Conservation (phyloP, 2,329 filamentous ascomycete genomes). For the Pyrenophora seminiperda region DNA sequence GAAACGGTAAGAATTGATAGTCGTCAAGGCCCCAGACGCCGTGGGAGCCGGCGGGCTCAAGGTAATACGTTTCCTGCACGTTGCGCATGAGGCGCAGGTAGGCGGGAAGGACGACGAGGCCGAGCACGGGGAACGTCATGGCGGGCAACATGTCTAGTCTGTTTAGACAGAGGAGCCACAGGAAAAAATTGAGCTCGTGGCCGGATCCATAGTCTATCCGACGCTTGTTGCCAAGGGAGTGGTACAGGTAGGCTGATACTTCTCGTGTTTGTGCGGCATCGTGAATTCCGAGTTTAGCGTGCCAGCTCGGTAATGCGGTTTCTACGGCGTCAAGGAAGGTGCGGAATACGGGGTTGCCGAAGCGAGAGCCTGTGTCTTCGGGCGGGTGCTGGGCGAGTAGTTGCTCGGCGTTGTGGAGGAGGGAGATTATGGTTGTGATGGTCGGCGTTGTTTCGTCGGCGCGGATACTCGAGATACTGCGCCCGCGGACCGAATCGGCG, state of each 20-base stretch:
- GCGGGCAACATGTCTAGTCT: conserved; percentile 70
- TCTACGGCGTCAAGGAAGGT: conserved; percentile 73
- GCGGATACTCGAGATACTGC: conserved; percentile 66
- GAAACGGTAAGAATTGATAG: conserved; percentile 60
- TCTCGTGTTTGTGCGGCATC: conserved; percentile 66
- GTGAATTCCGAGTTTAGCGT: conserved; percentile 62
- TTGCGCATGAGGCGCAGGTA: conserved; percentile 87
- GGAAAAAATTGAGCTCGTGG: conserved; percentile 95
- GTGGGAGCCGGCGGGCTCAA: conserved; percentile 72
- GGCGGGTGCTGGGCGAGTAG: conserved; percentile 75
- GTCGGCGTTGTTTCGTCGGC: conserved; percentile 64
- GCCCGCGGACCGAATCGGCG: conserved; percentile 77
- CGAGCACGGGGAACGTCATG: conserved; percentile 72
- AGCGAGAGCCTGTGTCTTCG: conserved; percentile 86
- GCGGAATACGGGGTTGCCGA: conserved; percentile 92
- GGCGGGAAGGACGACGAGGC: conserved; percentile 77
- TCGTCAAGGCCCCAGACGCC: conserved; percentile 61
- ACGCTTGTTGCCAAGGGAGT: conserved; percentile 83
- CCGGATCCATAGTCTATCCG: conserved; percentile 93
- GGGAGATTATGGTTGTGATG: conserved; percentile 67
- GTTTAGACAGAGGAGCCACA: conserved; percentile 95
- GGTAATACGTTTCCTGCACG: conserved; percentile 90
- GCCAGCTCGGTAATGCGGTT: conserved; percentile 62
- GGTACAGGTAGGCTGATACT: conserved; percentile 75
- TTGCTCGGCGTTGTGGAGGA: conserved; percentile 72